Base-by-base conservation (phyloP, 805 yeast genomes). In the Pichia occidentalis region DNA sequence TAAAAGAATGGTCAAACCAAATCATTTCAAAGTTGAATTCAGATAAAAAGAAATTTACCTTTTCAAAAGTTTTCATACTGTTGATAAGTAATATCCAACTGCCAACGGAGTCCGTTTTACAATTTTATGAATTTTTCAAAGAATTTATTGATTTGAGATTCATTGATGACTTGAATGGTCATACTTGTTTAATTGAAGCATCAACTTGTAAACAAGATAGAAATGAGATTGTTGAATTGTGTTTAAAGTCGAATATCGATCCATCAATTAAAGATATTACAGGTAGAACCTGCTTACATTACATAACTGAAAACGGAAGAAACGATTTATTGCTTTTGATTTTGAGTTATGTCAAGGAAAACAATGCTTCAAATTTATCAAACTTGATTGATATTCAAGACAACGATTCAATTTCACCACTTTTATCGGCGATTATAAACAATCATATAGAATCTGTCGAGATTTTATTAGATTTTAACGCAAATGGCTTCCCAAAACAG, bases 271-370 rank as follows among this genome's bases (percentile, higher is more conserved):
- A 69, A 50, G 94, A 84, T 57, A 67, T 73, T 33, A 75, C 77
- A 47, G 95, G 94, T 4, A 71, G 90, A 46, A 77, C 81, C 1
- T 88, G 97, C 17, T 62, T 92, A 13, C 97, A 90, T 59, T 86
- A 87, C 55, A 94, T 95, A 5, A 72, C 94, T 3, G 80, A 75
- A 43, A 50, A 64, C 36, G 80, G 79, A 0, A 65, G 73, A 43
- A 51, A 59, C 24, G 72, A 68, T 27, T 53, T 72, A 18, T 61
- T 73, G 13, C 46, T 49, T 18, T 43, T 49, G 4, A 50, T 71
- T 3, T 48, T 72, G 24, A 16, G 40, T 4, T 36, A 37, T 17
- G 31, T 39, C 8, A 25, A 40, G 24, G 25, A 31, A 14, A 24
- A 36, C 12, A 10, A 34, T n/a, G n/a, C n/a, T 11, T 16, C 32